Conservation (phyloP, 305 asterid genomes). For the Fraxinus dipetala region DNA sequence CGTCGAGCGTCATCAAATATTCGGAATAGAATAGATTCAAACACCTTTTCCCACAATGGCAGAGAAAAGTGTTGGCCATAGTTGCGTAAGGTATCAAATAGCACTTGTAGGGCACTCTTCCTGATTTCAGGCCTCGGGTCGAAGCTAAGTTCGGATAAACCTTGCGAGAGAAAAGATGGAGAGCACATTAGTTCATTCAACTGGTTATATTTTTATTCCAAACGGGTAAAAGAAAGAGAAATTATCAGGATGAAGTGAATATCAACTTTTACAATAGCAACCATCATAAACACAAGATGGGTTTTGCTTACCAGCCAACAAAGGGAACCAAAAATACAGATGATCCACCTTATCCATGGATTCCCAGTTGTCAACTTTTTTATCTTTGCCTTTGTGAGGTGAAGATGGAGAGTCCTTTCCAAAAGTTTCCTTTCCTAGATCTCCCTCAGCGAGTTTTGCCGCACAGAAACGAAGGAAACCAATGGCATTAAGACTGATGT, state of each 20-base stretch:
- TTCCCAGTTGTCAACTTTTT: slow-evolving; percentile 58
- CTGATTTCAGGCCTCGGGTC: slow-evolving; percentile 96
- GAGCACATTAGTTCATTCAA: slow-evolving; percentile 3
- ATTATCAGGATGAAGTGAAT: not conserved
- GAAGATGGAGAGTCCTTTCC: slow-evolving; percentile 58
- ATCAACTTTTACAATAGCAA: not conserved
- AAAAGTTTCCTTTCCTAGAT: slow-evolving; percentile 62
- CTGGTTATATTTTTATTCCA: slow-evolving; percentile 3
- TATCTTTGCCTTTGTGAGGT: slow-evolving; percentile 64
- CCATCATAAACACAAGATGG: slow-evolving; percentile 18
- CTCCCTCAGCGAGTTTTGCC: slow-evolving; percentile 96
- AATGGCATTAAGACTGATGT: slow-evolving; percentile 95
- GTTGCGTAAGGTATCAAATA: slow-evolving; percentile 90
- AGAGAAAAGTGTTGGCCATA: slow-evolving; percentile 93
- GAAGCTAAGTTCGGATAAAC: slow-evolving; percentile 95
- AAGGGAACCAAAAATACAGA: slow-evolving; percentile 95
- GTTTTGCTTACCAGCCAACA: slow-evolving; percentile 76
- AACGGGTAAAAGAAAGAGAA: slow-evolving; percentile 15
- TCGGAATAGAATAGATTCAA: slow-evolving; percentile 93
- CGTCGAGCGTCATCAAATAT: slow-evolving; percentile 92
- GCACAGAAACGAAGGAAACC: slow-evolving; percentile 95
- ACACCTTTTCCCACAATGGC: slow-evolving; percentile 93
- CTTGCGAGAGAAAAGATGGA: slow-evolving; percentile 39
- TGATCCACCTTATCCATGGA: slow-evolving; percentile 73
- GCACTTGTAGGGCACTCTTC: slow-evolving; percentile 89